Evolutionary conservation across 164 flowering plant species (phyloP).

Genomic region (Aristolochia californica): DNA sequence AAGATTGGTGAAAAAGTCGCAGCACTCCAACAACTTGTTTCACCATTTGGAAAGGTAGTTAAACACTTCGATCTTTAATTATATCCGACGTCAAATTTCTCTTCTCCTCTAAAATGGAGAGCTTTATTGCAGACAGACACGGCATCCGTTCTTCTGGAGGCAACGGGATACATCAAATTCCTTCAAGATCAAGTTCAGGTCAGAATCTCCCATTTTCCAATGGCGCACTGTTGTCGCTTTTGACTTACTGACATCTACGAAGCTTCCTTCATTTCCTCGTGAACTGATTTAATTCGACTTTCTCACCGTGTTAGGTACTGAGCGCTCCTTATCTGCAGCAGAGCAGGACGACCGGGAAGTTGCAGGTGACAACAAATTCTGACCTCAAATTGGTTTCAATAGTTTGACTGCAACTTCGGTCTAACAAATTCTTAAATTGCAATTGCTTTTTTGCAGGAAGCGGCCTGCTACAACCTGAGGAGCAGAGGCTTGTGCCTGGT

Average conservation of each 20-base stretch:
- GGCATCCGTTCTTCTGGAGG: slow-evolving; percentile 80
- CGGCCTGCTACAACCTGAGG: slow-evolving; percentile 40
- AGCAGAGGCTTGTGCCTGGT: slow-evolving; percentile 75
- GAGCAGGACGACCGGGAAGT: slow-evolving; percentile 19
- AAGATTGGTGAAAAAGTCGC: slow-evolving; percentile 61
- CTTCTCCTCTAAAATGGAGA: background rate
- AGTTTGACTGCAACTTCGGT: too few relatives aligned
- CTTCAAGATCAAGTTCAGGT: slow-evolving; percentile 95
- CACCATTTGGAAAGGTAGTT: slow-evolving; percentile 84
- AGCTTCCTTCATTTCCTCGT: background rate
- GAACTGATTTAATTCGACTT: background rate
- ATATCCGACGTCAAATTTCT: background rate
- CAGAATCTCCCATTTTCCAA: background rate
- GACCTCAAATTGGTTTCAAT: too few relatives aligned
- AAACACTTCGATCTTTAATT: background rate
- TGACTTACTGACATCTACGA: too few relatives aligned
- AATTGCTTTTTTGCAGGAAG: slow-evolving; percentile 39
- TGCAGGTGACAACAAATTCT: slow-evolving; percentile 29
- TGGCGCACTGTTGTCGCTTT: background rate
- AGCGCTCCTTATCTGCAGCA: slow-evolving; percentile 87
- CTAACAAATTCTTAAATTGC: background rate
- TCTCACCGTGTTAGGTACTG: slow-evolving; percentile 41
- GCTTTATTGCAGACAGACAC: slow-evolving; percentile 64
- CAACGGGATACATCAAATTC: slow-evolving; percentile 76
- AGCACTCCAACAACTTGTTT: slow-evolving; percentile 81